Conservation (phyloP, 1,284 basidiomycete genomes). For the Cryptococcus sp. region DNA sequence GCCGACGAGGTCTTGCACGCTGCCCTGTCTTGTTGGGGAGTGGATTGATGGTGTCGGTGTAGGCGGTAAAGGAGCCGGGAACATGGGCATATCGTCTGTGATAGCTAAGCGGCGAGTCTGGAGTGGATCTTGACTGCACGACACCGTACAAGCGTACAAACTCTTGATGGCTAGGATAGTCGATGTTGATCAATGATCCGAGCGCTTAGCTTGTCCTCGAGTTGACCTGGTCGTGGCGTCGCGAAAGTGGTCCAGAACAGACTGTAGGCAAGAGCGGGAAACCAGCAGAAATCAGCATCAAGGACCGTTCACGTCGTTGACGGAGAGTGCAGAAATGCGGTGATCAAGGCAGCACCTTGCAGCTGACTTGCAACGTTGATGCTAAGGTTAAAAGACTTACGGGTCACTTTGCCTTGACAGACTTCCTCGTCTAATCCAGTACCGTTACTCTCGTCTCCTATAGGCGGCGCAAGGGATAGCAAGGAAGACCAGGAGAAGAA, state of each 20-base stretch:
- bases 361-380: too few species aligned
- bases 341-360: too few species aligned
- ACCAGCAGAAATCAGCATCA: too few species aligned
- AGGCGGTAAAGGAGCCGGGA: constrained; percentile 26
- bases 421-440: too few species aligned
- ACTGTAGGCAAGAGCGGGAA: not conserved
- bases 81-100: constrained; percentile 23
- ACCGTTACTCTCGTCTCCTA: not conserved
- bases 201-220: not conserved
- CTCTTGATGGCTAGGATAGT: not conserved
- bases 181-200: not conserved
- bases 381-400: too few species aligned
- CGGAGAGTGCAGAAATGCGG: too few species aligned
- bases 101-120: not conserved
- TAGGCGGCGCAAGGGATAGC: not conserved
- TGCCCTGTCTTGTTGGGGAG: constrained; percentile 19
- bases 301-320: too few species aligned
- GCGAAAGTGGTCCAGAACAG: not conserved
- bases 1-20: constrained; percentile 1
- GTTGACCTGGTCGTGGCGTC: not conserved
- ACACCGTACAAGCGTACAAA: not conserved
- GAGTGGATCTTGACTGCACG: not conserved
- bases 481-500: not conserved
- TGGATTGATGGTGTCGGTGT: constrained; percentile 38
- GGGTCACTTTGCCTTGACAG: too few species aligned